phyloP scores from a whole-genome alignment of 768 basidiomycete species.

The Mycena haematopus region DNA sequence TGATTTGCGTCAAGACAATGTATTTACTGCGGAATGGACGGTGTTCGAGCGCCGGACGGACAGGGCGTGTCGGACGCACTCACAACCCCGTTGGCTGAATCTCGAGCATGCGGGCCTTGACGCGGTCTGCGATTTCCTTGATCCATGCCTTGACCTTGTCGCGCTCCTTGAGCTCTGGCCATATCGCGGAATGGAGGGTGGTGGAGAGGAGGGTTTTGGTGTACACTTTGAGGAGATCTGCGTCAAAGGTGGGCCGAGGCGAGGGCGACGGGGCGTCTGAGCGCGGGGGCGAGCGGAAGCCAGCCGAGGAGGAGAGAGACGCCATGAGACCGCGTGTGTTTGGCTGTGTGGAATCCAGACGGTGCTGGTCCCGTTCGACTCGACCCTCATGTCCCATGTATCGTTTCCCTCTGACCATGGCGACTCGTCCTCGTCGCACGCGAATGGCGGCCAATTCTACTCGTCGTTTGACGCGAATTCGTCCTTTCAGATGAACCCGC shows the following conservation, averaged over 20 bases:
- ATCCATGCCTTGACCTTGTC: slow-evolving; percentile 79
- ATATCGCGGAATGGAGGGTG: slow-evolving; percentile 66
- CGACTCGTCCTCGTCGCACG: slow-evolving; percentile 43
- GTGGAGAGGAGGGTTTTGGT: slow-evolving; percentile 82
- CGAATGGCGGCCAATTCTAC: slow-evolving; percentile 55
- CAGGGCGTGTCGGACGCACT: slow-evolving; percentile 41
- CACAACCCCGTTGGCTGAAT: slow-evolving; percentile 85
- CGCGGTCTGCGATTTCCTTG: slow-evolving; percentile 82
- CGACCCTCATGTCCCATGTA: slow-evolving; percentile 64
- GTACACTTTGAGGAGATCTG: slow-evolving; percentile 75
- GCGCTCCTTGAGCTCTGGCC: slow-evolving; percentile 73
- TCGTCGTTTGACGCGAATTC: slow-evolving; percentile 63
- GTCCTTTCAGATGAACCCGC: slow-evolving; percentile 84
- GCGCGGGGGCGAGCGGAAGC: slow-evolving; percentile 69
- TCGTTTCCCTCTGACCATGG: slow-evolving; percentile 58
- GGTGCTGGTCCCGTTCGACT: not conserved
- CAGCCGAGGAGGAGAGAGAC: slow-evolving; percentile 40
- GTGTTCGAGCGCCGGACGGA: slow-evolving; percentile 23
- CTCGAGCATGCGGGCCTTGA: slow-evolving; percentile 86
- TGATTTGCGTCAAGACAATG: slow-evolving; percentile 84
- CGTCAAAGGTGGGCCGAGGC: slow-evolving; percentile 67
- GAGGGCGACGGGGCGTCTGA: slow-evolving; percentile 58
- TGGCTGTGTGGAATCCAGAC: not conserved
- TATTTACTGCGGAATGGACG: slow-evolving; percentile 78
- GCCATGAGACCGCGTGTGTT: slow-evolving; percentile 15